Base-by-base conservation (phyloP, 805 yeast genomes). In the Lipomyces sp. region DNA sequence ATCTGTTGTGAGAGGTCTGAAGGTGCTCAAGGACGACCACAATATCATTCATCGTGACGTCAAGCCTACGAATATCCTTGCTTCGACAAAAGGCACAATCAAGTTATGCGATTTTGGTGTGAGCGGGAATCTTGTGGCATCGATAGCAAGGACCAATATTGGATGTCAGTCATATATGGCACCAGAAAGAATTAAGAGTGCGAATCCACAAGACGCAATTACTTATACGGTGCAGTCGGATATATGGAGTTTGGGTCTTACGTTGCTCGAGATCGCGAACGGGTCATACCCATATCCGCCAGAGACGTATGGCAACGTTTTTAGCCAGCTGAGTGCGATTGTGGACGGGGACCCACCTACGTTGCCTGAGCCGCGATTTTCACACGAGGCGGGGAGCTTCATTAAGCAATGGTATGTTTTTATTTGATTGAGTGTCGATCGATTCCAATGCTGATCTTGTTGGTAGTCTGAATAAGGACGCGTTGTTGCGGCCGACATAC, bases 81-180 rank as follows among this genome's bases (percentile, higher is more conserved):
- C 93, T 29, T 89, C 90, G 70, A 86, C 91, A 1, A 79, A 80
- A 34, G 99, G 99, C n/a, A 87, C 89, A 67, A 90, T 94, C 48
- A 94, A 94, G 77, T 81, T 94, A 35, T 92, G 97, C 80, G 99
- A 94, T 79, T 94, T 94, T 78, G 99, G 99, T 62, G 99, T 94
- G 30, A 86, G 92, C 62, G 98, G 98, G 24, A 94, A 94, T 75
- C 80, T 94, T 68, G 98, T 95, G 30, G 97, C 98, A 1, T 91
- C 97, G 0, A 82, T 94, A 73, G 98, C 98, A 15, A 87, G 92
- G 74, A 94, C 99, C 0, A 94, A 95, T 73, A 92, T 94, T 71
- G 99, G 99, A 3, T 94, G 99, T 78, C 99, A 95, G 79, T 90
- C 97, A 0, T 94, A 94, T 78, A 95, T 95, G 98, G 98, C 98